A percentile compares a stretch with the other conserved stretches of the same genome.
These are phyloP conservation scores for Picea glauca DNA, from an alignment of 75 land plant species.

Conservation along the genomic window DNA sequence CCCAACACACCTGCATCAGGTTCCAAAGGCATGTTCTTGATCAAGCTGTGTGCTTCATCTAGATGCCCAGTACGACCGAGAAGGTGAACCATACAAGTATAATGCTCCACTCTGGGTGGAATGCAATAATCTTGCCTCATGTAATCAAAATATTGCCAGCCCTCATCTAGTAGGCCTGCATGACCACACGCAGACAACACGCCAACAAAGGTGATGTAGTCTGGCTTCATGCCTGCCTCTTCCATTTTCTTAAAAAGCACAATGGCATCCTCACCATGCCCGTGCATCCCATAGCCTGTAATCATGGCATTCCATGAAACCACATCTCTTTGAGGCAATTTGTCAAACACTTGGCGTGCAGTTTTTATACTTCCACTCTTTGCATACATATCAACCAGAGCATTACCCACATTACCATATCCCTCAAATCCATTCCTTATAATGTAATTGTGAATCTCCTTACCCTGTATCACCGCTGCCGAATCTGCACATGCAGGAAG, in stretches of 20 bases:
- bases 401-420: constrained; percentile 28
- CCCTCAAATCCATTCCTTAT: constrained; percentile 8
- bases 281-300: constrained; percentile 16
- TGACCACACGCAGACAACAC: constrained; percentile 10
- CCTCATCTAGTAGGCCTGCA: not conserved
- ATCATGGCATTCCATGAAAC: constrained; percentile 36
- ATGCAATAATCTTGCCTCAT: not conserved
- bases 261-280: constrained; percentile 6
- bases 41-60: not conserved
- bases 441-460: constrained; percentile 31
- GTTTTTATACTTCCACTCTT: constrained; percentile 36
- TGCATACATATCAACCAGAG: constrained; percentile 45
- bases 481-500: constrained; percentile 28
- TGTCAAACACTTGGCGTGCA: constrained; percentile 22
- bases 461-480: constrained; percentile 26
- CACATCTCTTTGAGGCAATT: constrained; percentile 15
- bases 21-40: constrained; percentile 9
- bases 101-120: constrained; percentile 9
- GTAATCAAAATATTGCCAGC: not conserved
- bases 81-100: constrained; percentile 6
- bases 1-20: constrained; percentile 4
- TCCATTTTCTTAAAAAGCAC: constrained; percentile 19
- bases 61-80: constrained; percentile 8
- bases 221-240: constrained; percentile 4
- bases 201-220: constrained; percentile 7